Base-by-base conservation (phyloP, 164 flowering plant species). In the Berberis thunbergii region DNA sequence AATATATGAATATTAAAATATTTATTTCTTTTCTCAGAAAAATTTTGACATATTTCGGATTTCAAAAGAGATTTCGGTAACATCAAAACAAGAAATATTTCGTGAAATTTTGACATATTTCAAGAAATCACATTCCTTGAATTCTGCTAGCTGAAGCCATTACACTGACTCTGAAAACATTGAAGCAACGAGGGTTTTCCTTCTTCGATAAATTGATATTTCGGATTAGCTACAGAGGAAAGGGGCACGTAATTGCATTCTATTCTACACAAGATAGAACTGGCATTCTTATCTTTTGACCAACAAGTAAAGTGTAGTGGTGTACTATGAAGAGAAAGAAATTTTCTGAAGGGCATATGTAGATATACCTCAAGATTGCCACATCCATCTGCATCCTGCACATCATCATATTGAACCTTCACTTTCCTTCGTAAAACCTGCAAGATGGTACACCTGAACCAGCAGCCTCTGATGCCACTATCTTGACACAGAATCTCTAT, bases 381-480 rank as follows among this genome's bases (percentile, higher is more conserved):
- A 70, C 71, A 71, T 59, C 75, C 92, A 62, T 88, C 97, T 60
- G 71, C 95, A 81, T 89, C 80, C 67, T 67, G 70, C 68, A 94
- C 45, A 72, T 94, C 97, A 75, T 80, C 78, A 74, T 91, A 87
- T 59, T 72, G 85, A 58, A 91, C 95, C 72, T 83, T 87, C 55
- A 88, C 46, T 64, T 74, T 80, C 63, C 84, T 89, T 68, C 72
- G 61, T 44, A 83, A 75, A 11, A 78, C 69, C 60, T 72, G 69
- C 73, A 91, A 67, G 64, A 94, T 71, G 10, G 81, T 84, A 76
- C 97, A 89, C 69, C 87, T 84, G 70, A 86, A 91, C 97, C 97
- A 91, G 76, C 98, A 94, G 46, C 97, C 96, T 69, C 89, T 75
- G 62, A 89, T 81, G 26, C 96, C 97, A 75, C 95, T 91, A 70